Percentiles rank a stretch among this genome's conserved stretches.
phyloP scores from a whole-genome alignment of 441 rosid species.

The Macaranga tanarius region DNA sequence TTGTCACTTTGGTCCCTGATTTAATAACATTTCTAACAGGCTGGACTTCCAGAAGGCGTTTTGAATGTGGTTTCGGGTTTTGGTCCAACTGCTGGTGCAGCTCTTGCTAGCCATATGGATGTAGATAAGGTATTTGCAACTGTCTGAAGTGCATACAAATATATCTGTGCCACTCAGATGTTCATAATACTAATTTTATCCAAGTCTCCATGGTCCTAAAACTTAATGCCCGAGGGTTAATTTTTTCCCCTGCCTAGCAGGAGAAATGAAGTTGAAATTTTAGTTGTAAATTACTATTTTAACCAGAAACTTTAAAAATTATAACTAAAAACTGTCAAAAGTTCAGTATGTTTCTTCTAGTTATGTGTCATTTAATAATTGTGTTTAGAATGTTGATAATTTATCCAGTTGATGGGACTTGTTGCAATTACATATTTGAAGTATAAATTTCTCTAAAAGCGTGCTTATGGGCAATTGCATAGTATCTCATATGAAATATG shows the following conservation, averaged over 20 bases:
- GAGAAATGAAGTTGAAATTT: background rate
- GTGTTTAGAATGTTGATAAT: background rate
- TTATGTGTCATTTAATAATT: background rate
- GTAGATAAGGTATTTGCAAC: slow-evolving; percentile 34
- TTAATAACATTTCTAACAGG: slow-evolving; percentile 21
- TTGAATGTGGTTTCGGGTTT: slow-evolving; percentile 38
- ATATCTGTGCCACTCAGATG: background rate
- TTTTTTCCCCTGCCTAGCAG: no score
- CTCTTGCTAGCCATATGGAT: slow-evolving; percentile 38
- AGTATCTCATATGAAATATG: no score
- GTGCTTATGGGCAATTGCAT: background rate
- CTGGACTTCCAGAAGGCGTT: slow-evolving; percentile 42
- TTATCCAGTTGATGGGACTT: background rate
- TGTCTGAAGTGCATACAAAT: background rate
- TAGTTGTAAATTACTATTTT: background rate
- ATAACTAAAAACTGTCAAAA: background rate
- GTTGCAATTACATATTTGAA: background rate
- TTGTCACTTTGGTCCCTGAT: slow-evolving; percentile 9
- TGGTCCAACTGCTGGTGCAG: slow-evolving; percentile 40
- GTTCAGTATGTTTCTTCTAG: background rate
- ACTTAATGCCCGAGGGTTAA: background rate
- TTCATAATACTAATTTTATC: background rate
- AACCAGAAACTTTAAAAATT: background rate
- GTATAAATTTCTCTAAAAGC: background rate
- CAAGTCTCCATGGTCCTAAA: background rate